Conservation (phyloP, 306 rosid genomes). For the Gastrolobium bilobum region DNA sequence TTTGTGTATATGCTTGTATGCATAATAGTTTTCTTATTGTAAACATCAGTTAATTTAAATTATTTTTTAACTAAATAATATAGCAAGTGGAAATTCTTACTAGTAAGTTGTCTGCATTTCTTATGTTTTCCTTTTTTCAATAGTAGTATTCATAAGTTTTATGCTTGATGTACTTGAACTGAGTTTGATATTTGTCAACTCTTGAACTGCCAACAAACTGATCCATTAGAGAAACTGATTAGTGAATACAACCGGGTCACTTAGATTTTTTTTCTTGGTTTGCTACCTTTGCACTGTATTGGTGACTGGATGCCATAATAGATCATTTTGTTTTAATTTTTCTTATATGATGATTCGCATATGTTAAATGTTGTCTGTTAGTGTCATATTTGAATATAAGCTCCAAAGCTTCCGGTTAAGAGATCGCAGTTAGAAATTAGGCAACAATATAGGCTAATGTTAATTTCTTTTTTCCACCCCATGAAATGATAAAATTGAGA, state of each 20-base stretch:
- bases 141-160: conserved; percentile 1
- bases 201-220: conserved; percentile 23
- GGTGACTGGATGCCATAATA: background rate
- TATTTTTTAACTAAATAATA: conserved; percentile 24
- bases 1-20: conserved; percentile 15
- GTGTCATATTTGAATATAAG: background rate
- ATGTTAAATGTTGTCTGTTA: background rate
- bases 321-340: background rate
- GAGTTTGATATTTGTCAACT: conserved; percentile 26
- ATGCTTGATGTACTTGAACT: conserved; percentile 19
- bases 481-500: conserved; percentile 9
- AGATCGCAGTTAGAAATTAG: background rate
- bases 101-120: background rate
- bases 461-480: background rate
- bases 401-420: conserved; percentile 1
- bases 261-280: background rate
- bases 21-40: conserved; percentile 14
- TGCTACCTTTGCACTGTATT: conserved; percentile 20
- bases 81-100: conserved; percentile 35
- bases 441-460: background rate
- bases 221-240: background rate
- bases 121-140: conserved; percentile 3
- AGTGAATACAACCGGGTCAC: background rate
- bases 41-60: conserved; percentile 32
- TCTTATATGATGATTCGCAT: background rate